Percentiles rank a stretch among this genome's conserved stretches.
phyloP scores from a whole-genome alignment of 1,139 yeast genomes.

The Kluyveromyces sp. region DNA sequence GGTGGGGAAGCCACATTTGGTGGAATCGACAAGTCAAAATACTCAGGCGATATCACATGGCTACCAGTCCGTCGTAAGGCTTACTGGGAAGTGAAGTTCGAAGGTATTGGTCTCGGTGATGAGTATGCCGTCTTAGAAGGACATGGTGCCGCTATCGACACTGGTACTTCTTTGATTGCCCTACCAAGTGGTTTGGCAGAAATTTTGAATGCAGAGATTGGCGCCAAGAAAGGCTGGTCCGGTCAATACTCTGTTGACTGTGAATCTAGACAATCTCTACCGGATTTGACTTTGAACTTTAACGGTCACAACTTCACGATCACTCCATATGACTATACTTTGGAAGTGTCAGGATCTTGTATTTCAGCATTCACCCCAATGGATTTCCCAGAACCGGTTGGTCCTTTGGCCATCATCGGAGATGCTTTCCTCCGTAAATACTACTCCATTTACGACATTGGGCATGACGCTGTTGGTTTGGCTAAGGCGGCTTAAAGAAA shows the following conservation, averaged over 20 bases:
- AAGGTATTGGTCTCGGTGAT: constrained; percentile 83
- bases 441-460: constrained; percentile 88
- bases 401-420: constrained; percentile 92
- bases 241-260: constrained; percentile 95
- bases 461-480: constrained; percentile 87
- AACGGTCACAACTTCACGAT: constrained; percentile 88
- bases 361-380: constrained; percentile 92
- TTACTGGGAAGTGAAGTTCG: constrained; percentile 95
- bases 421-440: constrained; percentile 94
- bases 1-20: constrained; percentile 96
- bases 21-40: constrained; percentile 73
- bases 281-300: constrained; percentile 84
- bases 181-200: constrained; percentile 94
- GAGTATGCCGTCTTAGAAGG: constrained; percentile 75
- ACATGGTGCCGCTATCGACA: constrained; percentile 96
- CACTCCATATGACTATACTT: constrained; percentile 79
- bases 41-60: constrained; percentile 79
- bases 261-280: constrained; percentile 70
- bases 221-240: constrained; percentile 94
- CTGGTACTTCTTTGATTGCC: constrained; percentile 94
- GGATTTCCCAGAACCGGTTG: constrained; percentile 96
- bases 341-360: constrained; percentile 91
- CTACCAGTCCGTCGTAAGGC: constrained; percentile 98
- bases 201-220: constrained; percentile 87
- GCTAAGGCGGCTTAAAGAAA: constrained; percentile 48